Conservation (phyloP, 2,329 filamentous ascomycete genomes). For the Harringtonia lauricola region DNA sequence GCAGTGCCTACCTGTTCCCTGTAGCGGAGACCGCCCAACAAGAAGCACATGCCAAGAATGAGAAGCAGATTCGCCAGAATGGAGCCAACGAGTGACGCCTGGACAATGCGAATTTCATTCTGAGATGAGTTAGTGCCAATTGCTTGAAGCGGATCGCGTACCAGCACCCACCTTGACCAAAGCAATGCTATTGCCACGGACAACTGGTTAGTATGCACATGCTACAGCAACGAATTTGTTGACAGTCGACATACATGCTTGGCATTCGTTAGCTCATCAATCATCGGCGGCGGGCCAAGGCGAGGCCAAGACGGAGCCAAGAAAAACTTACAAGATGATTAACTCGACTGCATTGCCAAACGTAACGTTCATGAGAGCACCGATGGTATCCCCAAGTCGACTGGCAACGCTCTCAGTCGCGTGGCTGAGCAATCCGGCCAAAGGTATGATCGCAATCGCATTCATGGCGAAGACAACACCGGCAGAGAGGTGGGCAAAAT, state of each 20-base stretch:
- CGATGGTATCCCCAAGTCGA: conserved; percentile 71
- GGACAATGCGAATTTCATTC: conserved; percentile 63
- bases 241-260: conserved; percentile 6
- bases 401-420: conserved; percentile 83
- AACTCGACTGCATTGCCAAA: conserved; percentile 89
- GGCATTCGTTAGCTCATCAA: conserved; percentile 27
- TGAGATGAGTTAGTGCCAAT: conserved; percentile 9
- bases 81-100: conserved; percentile 65
- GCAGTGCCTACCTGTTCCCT: conserved; percentile 41
- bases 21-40: conserved; percentile 57
- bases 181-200: conserved; percentile 6
- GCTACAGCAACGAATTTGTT: not conserved
- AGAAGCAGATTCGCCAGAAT: conserved; percentile 67
- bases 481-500: conserved; percentile 25
- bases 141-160: too few species aligned
- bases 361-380: conserved; percentile 79
- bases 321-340: conserved; percentile 53
- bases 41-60: conserved; percentile 65
- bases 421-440: conserved; percentile 72
- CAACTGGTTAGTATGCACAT: not conserved
- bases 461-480: conserved; percentile 49
- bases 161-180: conserved; percentile 13
- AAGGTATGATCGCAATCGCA: conserved; percentile 65
- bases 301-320: conserved; percentile 18
- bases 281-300: conserved; percentile 14